Evolutionary conservation across 306 rosid genomes (phyloP), one percentile per base, ranked within the genome.

Genomic region (Canavalia ensiformis): DNA sequence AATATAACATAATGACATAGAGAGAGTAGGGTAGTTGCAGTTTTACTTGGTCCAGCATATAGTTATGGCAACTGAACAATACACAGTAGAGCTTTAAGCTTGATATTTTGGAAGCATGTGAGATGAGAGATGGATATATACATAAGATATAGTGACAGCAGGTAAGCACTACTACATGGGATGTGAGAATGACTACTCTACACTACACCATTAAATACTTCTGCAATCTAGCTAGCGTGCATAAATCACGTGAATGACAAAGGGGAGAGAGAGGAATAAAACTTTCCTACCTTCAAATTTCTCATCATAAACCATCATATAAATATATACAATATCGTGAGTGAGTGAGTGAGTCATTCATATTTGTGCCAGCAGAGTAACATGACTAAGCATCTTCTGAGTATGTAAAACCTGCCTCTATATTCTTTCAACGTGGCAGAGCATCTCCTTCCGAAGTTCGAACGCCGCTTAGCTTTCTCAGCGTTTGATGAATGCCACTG

Each of bases 341-440:
- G 25, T 18, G 25, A 18, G 25, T 18, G 25, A 51, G 18, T 5
- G 12, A 18, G 39, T 84, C 51, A 85, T 49, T 41, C 82, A 75
- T 82, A 62, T 74, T 86, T 66, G 67, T 82, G 84, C 84, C 82
- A 82, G 84, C 86, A 86, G 7, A 86, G 68, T 56, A 86, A 63
- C 62, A 86, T 74, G 66, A 46, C 59, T 6, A 79, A 1, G 79
- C 86, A 86, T 74, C 55, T 86, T 70, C 86, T 75, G 18, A 82
- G 47, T 2, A 86, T 82, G 76, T 82, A 86, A 57, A 86, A 86
- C 75, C 89, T 79, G 52, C 89, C 86, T 81, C 63, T 82, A 18
- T 47, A 82, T 76, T 86, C 86, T 60, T 30, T 82, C 3, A 66
- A 58, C 1, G 57, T 33, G 25, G 34, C 0, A 1, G 60, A 72